Percentiles rank a stretch among this genome's conserved stretches.
Evolutionary conservation across 2,329 filamentous ascomycete species (phyloP).

Genomic region (Diaporthe vexans): DNA sequence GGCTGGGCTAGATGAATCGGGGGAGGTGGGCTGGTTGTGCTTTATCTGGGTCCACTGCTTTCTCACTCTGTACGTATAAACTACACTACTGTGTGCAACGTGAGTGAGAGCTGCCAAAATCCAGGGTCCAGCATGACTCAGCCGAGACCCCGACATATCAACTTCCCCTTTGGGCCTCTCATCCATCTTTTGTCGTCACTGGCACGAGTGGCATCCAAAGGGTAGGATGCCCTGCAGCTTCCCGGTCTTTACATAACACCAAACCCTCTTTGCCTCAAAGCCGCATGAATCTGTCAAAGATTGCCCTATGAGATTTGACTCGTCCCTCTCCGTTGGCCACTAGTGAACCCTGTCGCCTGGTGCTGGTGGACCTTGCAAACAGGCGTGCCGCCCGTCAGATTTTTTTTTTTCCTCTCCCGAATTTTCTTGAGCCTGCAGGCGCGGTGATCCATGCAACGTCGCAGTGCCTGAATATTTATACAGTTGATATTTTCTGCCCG

Average conservation of each 20-base stretch:
- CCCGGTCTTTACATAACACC: slow-evolving; percentile 25
- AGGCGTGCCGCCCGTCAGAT: slow-evolving; percentile 30
- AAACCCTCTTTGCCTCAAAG: neutral
- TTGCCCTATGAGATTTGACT: slow-evolving; percentile 32
- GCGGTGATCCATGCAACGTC: slow-evolving; percentile 34
- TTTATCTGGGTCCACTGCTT: neutral
- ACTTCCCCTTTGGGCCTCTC: slow-evolving; percentile 24
- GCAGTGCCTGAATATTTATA: slow-evolving; percentile 35
- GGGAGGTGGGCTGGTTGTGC: neutral
- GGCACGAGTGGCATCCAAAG: neutral
- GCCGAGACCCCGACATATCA: slow-evolving; percentile 30
- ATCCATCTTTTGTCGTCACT: neutral
- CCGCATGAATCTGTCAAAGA: slow-evolving; percentile 25
- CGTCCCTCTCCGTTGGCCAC: slow-evolving; percentile 24
- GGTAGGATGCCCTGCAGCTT: slow-evolving; percentile 8
- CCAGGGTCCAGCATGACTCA: slow-evolving; percentile 33
- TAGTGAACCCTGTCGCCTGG: slow-evolving; percentile 30
- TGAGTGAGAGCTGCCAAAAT: neutral
- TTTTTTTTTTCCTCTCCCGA: slow-evolving; percentile 35
- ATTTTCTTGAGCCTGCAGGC: slow-evolving; percentile 14
- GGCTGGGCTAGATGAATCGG: neutral
- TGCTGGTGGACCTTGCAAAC: slow-evolving; percentile 26
- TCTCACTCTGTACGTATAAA: too few species aligned
- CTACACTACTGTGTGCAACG: too few species aligned
- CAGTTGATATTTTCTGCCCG: slow-evolving; percentile 1